These are phyloP conservation scores for Fistulinella staudtii DNA, from an alignment of 1,284 basidiomycete species.

Conservation along the genomic window DNA sequence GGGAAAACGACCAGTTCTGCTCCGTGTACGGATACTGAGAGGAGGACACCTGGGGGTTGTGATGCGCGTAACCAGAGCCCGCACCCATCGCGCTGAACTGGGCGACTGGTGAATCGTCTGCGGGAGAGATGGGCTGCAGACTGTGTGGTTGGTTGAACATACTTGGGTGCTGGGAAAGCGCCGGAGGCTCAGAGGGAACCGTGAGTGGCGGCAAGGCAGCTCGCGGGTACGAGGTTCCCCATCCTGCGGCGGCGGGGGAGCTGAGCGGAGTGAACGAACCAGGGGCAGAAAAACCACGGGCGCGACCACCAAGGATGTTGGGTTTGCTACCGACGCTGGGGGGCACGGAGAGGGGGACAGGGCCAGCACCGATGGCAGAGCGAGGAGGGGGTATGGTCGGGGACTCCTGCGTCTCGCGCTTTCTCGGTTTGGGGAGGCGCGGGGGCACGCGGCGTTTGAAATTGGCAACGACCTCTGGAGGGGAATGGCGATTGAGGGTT, in stretches of 20 bases:
- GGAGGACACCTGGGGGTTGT: constrained; percentile 44
- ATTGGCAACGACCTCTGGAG: constrained; percentile 80
- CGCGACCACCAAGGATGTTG: constrained; percentile 48
- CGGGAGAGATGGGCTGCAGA: constrained; percentile 60
- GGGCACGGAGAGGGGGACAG: constrained; percentile 58
- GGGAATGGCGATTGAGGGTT: constrained; percentile 81
- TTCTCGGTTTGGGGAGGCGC: constrained; percentile 76
- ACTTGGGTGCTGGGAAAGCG: constrained; percentile 47
- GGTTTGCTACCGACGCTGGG: constrained; percentile 37
- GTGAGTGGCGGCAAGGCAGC: constrained; percentile 74
- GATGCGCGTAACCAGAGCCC: constrained; percentile 34
- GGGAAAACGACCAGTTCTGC: constrained; percentile 61
- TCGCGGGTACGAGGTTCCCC: constrained; percentile 57
- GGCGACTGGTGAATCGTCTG: constrained; percentile 62
- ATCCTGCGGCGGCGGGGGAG: constrained; percentile 51
- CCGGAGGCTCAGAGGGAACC: constrained; percentile 70
- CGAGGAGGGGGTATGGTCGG: constrained; percentile 65
- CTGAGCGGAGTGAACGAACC: constrained; percentile 68
- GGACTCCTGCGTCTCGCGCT: constrained; percentile 64
- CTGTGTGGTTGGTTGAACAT: constrained; percentile 58
- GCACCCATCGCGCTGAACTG: constrained; percentile 53
- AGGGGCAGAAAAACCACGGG: constrained; percentile 76
- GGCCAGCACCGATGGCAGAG: constrained; percentile 62
- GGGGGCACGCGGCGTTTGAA: constrained; percentile 93
- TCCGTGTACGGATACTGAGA: constrained; percentile 56